phyloP scores from a whole-genome alignment of 2,329 filamentous ascomycete species.

The Pleomassaria siparia region DNA sequence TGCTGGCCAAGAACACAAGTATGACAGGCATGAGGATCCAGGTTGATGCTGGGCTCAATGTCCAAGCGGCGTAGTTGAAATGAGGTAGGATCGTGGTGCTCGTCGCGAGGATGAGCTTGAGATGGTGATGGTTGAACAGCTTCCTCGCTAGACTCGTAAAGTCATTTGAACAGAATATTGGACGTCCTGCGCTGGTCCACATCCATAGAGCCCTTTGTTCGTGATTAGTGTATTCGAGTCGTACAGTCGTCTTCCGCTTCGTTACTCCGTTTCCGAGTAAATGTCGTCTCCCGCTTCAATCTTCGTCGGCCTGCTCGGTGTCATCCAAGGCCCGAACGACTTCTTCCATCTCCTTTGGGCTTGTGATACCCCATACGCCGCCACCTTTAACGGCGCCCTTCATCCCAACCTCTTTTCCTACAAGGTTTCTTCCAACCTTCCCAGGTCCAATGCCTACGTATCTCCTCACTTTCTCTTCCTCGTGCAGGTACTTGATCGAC shows the following conservation, averaged over 20 bases:
- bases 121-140: not conserved
- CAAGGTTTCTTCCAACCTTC: constrained; percentile 88
- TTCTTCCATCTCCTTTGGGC: constrained; percentile 62
- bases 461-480: constrained; percentile 75
- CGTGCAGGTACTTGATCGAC: constrained; percentile 84
- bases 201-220: too few species aligned
- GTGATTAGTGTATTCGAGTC: too few species aligned
- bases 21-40: constrained; percentile 52
- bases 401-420: constrained; percentile 94
- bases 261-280: too few species aligned
- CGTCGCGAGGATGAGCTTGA: not conserved
- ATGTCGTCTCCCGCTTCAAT: constrained; percentile 16
- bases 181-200: too few species aligned
- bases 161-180: too few species aligned
- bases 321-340: constrained; percentile 50
- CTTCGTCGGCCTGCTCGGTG: constrained; percentile 46
- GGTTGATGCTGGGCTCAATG: constrained; percentile 41
- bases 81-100: not conserved
- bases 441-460: constrained; percentile 94
- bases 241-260: not conserved
- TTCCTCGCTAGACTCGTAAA: too few species aligned
- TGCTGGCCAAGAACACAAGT: constrained; percentile 56
- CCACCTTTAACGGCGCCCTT: constrained; percentile 80
- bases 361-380: constrained; percentile 88
- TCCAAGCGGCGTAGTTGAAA: constrained; percentile 22